Base-by-base conservation (phyloP, 225 moss, liverwort and hornwort genomes). In the Physcomitrium patens region DNA sequence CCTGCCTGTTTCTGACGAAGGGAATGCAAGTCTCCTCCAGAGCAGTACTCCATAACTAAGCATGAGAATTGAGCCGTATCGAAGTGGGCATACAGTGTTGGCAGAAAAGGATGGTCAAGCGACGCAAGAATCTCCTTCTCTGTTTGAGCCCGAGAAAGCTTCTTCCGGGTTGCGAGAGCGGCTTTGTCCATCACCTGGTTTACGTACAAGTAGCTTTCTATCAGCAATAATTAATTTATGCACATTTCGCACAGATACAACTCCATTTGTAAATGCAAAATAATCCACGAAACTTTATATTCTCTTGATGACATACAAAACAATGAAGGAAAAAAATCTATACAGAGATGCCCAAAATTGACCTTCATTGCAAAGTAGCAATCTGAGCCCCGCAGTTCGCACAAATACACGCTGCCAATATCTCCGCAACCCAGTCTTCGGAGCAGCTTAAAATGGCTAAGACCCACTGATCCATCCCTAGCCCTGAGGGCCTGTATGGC, bases 301-400 rank as follows among this genome's bases (percentile, higher is more conserved):
- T 37, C 2, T 37, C 31, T 37, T 4, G 31, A 37, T 37, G 31
- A 4, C 31, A 37, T 4, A 3, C 2, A 37, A 4, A 37, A 37
- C 31, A 7, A 24, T 3, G 31, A 4, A 37, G 31, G 5, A 1
- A 1, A 37, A 1, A 37, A 37, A 37, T 37, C 31, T 7, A 37
- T 3, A 37, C 5, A 7, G 31, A 0, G 31, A 37, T 37, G 31
- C 18, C 12, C 12, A 26, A 19, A 5, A 53, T 59, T 22, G 12
- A 87, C 99, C 88, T 99, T 99, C 95, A 99, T 99, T 0, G 99
- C 99, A 11, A 99, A 99, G 71, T 91, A 91, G 72, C 91, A 91
- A 59, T 95, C 90, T 16, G 89, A 92, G 66, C 90, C 93, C 16
- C 93, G 87, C 26, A 99, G 83, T 70, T 95, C 99, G 6, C 93